Evolutionary conservation across 2,329 filamentous ascomycete species (phyloP).

Genomic region (Exophiala xenobiotica): DNA sequence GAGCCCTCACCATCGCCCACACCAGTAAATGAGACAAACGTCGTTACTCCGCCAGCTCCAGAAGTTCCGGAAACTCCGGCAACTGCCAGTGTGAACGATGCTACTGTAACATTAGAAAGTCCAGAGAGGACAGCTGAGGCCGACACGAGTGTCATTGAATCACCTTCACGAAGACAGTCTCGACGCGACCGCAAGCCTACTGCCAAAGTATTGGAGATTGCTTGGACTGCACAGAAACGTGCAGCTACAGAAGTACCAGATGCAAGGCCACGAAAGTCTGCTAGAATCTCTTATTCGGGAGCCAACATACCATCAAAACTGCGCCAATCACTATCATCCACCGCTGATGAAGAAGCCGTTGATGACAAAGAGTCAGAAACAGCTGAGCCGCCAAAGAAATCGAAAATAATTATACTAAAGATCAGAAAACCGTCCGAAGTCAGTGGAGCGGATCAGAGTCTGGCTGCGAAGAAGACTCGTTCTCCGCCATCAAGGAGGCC

Average conservation of each 20-base stretch:
- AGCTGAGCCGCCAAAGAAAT: conserved; percentile 6
- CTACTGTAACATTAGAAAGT: not conserved
- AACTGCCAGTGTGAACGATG: conserved; percentile 1
- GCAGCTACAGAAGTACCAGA: conserved; percentile 14
- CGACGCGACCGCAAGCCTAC: conserved; percentile 23
- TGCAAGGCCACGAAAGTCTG: conserved; percentile 17
- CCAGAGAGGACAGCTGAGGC: conserved; percentile 2
- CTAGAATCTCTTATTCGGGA: conserved; percentile 12
- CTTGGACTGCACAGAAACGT: conserved; percentile 17
- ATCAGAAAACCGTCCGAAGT: conserved; percentile 7
- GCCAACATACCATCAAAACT: conserved; percentile 23
- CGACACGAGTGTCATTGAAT: not conserved
- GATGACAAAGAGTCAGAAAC: conserved; percentile 2
- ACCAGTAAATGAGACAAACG: not conserved
- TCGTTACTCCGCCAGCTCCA: not conserved
- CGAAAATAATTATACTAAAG: conserved; percentile 18
- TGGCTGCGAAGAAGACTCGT: not conserved
- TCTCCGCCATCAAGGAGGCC: not conserved
- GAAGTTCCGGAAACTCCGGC: conserved; percentile 7
- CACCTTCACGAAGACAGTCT: conserved; percentile 17
- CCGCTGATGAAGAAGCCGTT: conserved; percentile 5
- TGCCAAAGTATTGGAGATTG: conserved; percentile 18
- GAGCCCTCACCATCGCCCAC: conserved; percentile 2
- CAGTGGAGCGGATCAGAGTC: not conserved
- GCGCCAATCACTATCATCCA: conserved; percentile 16